Evolutionary conservation across 768 basidiomycete genomes (phyloP), one percentile per base, ranked within the genome.

Genomic region (Mycena rebaudengoi): DNA sequence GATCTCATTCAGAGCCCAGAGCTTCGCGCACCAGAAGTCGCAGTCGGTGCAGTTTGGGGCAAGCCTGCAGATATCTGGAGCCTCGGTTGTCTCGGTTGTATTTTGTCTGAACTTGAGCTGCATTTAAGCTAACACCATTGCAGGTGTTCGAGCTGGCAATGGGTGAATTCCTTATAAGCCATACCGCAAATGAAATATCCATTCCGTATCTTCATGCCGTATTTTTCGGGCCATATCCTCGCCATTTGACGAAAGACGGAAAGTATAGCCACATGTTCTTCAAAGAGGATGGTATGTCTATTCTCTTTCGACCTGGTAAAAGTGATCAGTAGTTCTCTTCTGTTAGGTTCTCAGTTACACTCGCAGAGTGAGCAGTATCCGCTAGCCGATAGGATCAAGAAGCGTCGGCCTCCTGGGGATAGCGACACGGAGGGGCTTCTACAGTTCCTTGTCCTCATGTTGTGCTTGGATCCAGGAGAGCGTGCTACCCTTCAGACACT

Each of bases 1-100:
- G 59, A 44, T n/a, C 21, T 60, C 49, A 60, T 60, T 43, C 59
- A 60, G 41, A 60, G 49, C 32, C 49, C 59, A n/a, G 59, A 51
- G 23, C 59, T 60, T 35, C 41, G 59, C 41, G 49, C 59, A 44
- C 59, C 59, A 4, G 59, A 60, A 33, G 59, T 60, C 41, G 39
- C 16, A 25, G 49, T 60, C 30, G 59, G 59, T 18, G 59, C 59
- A n/a, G 59, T 20, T 8, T 60, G 50, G 59, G 59, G 59, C 8
- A 60, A 33, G 32, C 59, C 59, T 18, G 50, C 41, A 16, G 59
- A 60, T 45, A 29, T 60, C 32, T 60, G 59, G 59, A 60, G 49
- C 25, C 50, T 60, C 40, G 59, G 59, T 18, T 44, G 28, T 45
- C 59, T 60, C 16, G 59, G 51, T 45, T n/a, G 50, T 60, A 13